Conservation (phyloP, 2,329 filamentous ascomycete species). For the Fusarium sp. region DNA sequence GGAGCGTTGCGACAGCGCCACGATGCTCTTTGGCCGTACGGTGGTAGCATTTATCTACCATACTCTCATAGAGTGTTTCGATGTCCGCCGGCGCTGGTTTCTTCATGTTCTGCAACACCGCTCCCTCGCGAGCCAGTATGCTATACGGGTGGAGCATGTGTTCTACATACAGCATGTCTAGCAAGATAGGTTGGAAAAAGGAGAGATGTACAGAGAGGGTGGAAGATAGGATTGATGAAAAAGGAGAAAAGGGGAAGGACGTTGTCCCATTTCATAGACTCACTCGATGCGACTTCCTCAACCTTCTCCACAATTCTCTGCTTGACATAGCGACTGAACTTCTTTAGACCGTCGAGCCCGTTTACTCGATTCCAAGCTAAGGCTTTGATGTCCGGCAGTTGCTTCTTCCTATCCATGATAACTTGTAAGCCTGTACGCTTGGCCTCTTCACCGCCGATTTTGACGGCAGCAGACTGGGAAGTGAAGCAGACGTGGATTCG, state of each 20-base stretch:
- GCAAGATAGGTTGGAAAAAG: neutral
- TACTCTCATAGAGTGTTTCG: neutral
- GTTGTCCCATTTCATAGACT: neutral
- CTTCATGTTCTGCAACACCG: neutral
- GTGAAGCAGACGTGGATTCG: neutral
- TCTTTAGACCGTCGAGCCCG: neutral
- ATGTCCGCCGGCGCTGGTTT: neutral
- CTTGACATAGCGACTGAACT: neutral
- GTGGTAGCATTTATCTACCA: neutral
- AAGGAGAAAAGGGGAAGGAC: neutral
- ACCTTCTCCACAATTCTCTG: neutral
- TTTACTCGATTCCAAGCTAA: neutral
- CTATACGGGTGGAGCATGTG: neutral
- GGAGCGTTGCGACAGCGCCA: neutral
- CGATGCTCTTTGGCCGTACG: neutral
- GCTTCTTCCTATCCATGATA: neutral
- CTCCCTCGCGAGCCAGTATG: neutral
- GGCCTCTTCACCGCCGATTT: neutral
- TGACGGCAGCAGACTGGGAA: neutral
- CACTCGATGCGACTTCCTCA: neutral
- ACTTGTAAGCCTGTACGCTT: neutral
- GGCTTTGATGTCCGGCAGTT: neutral
- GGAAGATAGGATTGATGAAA: neutral
- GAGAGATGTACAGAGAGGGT: neutral
- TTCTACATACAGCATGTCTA: neutral